Evolutionary conservation across 306 rosid genomes (phyloP).

Genomic region (Acacia confusa): DNA sequence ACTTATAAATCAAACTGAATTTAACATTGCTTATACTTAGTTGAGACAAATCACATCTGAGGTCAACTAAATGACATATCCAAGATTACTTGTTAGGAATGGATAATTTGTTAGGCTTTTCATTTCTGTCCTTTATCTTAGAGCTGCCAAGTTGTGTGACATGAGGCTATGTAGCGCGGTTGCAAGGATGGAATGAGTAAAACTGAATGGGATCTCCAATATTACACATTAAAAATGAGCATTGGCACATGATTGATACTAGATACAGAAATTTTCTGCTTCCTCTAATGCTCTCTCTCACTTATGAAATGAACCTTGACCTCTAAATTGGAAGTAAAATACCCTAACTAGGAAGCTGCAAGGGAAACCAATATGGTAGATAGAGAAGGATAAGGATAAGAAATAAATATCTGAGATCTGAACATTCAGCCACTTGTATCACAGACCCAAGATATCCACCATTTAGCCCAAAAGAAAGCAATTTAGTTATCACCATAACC

Average conservation of each 20-base stretch:
- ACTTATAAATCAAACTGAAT: neutral
- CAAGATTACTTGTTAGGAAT: neutral
- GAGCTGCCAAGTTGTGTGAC: neutral
- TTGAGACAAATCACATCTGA: conserved; percentile 1
- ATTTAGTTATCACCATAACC: neutral
- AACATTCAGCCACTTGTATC: neutral
- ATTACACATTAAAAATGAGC: conserved; percentile 2
- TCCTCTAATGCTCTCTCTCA: neutral
- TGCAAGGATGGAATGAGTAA: neutral
- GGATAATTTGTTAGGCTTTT: neutral
- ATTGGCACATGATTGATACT: neutral
- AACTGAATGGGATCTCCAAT: neutral
- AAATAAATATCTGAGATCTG: neutral
- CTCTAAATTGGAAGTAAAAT: neutral
- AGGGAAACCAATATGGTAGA: neutral
- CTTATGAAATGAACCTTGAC: neutral
- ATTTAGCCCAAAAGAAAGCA: neutral
- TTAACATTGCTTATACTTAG: conserved; percentile 1
- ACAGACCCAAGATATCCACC: neutral
- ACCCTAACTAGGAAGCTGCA: neutral
- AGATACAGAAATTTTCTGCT: neutral
- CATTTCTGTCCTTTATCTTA: neutral
- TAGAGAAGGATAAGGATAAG: neutral
- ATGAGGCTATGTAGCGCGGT: neutral
- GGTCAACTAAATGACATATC: neutral